A percentile compares a stretch with the other conserved stretches of the same genome.
phyloP scores from a whole-genome alignment of 2,329 filamentous ascomycete genomes.

The Aspergillus spinulosporus region DNA sequence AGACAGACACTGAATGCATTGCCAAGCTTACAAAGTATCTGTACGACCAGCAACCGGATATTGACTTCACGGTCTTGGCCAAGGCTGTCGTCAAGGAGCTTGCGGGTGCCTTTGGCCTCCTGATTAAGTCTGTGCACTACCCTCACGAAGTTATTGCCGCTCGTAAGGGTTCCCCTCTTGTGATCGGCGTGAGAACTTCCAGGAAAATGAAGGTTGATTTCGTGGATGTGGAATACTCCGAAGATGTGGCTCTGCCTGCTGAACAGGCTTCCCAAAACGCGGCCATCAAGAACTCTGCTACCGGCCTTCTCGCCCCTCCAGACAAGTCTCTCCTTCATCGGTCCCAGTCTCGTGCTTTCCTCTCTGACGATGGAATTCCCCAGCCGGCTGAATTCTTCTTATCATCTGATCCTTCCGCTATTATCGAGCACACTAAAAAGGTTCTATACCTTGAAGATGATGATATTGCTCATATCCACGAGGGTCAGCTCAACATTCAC shows the following conservation, averaged over 20 bases:
- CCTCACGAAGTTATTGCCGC: slow-evolving; percentile 97
- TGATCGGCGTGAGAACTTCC: slow-evolving; percentile 93
- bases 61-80: slow-evolving; percentile 93
- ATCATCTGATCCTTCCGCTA: slow-evolving; percentile 95
- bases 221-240: slow-evolving; percentile 95
- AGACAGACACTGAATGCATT: slow-evolving; percentile 99
- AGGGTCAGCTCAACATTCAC: slow-evolving; percentile 98
- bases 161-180: slow-evolving; percentile 95
- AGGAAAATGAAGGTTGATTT: slow-evolving; percentile 99
- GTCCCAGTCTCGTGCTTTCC: slow-evolving; percentile 97
- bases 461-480: slow-evolving; percentile 99
- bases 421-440: slow-evolving; percentile 99
- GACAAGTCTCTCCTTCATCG: slow-evolving; percentile 98
- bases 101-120: slow-evolving; percentile 92
- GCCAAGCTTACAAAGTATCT: slow-evolving; percentile 98
- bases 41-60: slow-evolving; percentile 87
- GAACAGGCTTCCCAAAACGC: slow-evolving; percentile 96
- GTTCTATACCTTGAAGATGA: slow-evolving; percentile 99
- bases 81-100: slow-evolving; percentile 99
- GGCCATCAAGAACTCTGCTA: slow-evolving; percentile 85
- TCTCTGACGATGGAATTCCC: slow-evolving; percentile 96
- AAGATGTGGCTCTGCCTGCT: slow-evolving; percentile 83
- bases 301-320: slow-evolving; percentile 75
- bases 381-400: slow-evolving; percentile 99
- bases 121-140: slow-evolving; percentile 98